Conservation (phyloP, 2,329 filamentous ascomycete species). For the Periconia sp. region DNA sequence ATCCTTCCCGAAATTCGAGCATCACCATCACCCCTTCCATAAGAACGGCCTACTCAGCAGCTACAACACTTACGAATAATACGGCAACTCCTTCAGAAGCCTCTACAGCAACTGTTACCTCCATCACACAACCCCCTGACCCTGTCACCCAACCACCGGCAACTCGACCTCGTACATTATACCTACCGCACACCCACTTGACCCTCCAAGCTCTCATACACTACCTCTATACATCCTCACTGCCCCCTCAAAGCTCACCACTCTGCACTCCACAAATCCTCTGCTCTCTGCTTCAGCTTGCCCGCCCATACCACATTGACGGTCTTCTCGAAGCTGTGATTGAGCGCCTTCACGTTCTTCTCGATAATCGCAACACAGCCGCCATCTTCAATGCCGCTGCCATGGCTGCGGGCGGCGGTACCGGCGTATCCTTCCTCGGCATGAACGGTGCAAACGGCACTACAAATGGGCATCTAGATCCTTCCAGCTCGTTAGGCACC, state of each 20-base stretch:
- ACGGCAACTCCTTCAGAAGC: constrained; percentile 40
- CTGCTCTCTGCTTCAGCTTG: constrained; percentile 90
- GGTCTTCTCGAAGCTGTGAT: constrained; percentile 91
- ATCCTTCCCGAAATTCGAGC: constrained; percentile 73
- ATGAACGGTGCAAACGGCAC: constrained; percentile 35
- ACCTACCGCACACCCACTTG: constrained; percentile 87
- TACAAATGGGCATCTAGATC: constrained; percentile 21
- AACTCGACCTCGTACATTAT: constrained; percentile 82
- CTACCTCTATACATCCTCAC: constrained; percentile 88
- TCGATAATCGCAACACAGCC: constrained; percentile 92
- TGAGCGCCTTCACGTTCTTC: constrained; percentile 81
- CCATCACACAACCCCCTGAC: constrained; percentile 55
- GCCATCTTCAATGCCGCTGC: constrained; percentile 98
- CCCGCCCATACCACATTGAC: constrained; percentile 89
- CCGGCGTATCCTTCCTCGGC: constrained; percentile 68
- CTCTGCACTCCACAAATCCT: constrained; percentile 94
- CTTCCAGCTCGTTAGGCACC: constrained; percentile 5
- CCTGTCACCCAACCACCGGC: constrained; percentile 56
- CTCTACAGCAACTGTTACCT: constrained; percentile 43
- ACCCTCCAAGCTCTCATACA: constrained; percentile 89
- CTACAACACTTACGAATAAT: constrained; percentile 47
- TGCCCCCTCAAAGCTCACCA: constrained; percentile 73
- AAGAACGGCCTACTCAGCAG: constrained; percentile 50
- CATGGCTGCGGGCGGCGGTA: constrained; percentile 93
- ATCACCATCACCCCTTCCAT: constrained; percentile 79